Evolutionary conservation across 2,329 filamentous ascomycete species (phyloP).

Genomic region (Aphanocladium album): DNA sequence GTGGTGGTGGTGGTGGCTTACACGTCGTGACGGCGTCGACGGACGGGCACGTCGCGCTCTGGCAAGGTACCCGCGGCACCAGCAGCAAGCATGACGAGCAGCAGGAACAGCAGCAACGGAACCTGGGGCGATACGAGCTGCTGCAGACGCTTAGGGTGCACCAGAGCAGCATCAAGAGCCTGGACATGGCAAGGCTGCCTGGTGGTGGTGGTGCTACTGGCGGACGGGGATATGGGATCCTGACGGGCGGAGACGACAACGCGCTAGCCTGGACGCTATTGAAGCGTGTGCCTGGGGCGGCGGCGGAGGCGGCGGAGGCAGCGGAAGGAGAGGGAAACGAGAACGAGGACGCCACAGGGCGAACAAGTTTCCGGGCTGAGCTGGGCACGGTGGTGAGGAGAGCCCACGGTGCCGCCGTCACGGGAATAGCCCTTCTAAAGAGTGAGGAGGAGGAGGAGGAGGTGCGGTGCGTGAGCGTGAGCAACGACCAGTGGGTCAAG

Average conservation of each 20-base stretch:
- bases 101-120: background rate
- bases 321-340: constrained; percentile 23
- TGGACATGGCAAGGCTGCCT: constrained; percentile 39
- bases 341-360: background rate
- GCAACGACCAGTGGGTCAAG: constrained; percentile 60
- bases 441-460: constrained; percentile 17
- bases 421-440: constrained; percentile 43
- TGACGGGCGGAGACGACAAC: constrained; percentile 87
- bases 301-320: no score
- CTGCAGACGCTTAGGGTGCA: constrained; percentile 51
- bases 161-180: constrained; percentile 72
- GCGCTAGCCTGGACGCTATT: constrained; percentile 56
- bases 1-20: constrained; percentile 21
- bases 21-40: constrained; percentile 67
- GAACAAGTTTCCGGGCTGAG: background rate
- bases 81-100: constrained; percentile 2
- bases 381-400: constrained; percentile 35
- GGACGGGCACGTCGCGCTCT: constrained; percentile 70
- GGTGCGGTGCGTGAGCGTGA: constrained; percentile 38
- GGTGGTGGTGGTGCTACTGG: no score
- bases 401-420: constrained; percentile 70
- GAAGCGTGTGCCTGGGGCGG: constrained; percentile 7
- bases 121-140: constrained; percentile 23
- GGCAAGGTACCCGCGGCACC: constrained; percentile 31
- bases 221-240: constrained; percentile 41